These are phyloP conservation scores for Oligophagozyma castellii DNA, from an alignment of 1,139 yeast genomes.

Conservation along the genomic window DNA sequence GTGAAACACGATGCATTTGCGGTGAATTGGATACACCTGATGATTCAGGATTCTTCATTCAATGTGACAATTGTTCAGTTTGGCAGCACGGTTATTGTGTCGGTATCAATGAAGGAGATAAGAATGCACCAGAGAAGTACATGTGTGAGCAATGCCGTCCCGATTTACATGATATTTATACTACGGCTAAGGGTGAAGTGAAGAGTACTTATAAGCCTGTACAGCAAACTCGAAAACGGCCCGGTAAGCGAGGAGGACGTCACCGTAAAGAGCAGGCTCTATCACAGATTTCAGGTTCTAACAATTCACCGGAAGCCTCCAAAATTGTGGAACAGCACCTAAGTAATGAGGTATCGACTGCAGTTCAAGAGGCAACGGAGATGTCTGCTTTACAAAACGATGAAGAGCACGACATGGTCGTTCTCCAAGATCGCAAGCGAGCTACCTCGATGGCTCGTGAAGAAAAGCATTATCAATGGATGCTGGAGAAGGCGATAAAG, in stretches of 20 bases:
- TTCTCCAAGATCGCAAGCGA: slow-evolving; percentile 17
- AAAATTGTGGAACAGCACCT: slow-evolving; percentile 5
- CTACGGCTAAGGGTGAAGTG: slow-evolving; percentile 27
- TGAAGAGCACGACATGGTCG: slow-evolving; percentile 3
- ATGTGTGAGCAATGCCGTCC: slow-evolving; percentile 90
- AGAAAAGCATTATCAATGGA: slow-evolving; percentile 27
- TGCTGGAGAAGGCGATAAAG: slow-evolving; percentile 27
- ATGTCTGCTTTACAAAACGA: not conserved
- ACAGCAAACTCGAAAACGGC: slow-evolving; percentile 18
- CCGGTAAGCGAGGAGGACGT: slow-evolving; percentile 3
- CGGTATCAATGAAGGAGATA: slow-evolving; percentile 42
- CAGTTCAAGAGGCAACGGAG: not conserved
- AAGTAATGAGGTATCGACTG: not conserved
- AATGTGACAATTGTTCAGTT: slow-evolving; percentile 82
- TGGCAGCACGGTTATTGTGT: slow-evolving; percentile 99
- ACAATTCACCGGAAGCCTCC: not conserved
- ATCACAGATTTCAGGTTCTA: not conserved
- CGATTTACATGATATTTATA: slow-evolving; percentile 45
- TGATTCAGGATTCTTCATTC: slow-evolving; percentile 52
- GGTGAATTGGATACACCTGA: slow-evolving; percentile 44
- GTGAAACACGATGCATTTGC: slow-evolving; percentile 83
- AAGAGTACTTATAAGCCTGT: slow-evolving; percentile 32
- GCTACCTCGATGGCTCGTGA: slow-evolving; percentile 27
- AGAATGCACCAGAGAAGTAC: slow-evolving; percentile 74
- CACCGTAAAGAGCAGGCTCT: not conserved